Percentiles rank a stretch among this genome's conserved stretches.
Evolutionary conservation across 306 rosid species (phyloP).

Genomic region (Lathyrus aphaca): DNA sequence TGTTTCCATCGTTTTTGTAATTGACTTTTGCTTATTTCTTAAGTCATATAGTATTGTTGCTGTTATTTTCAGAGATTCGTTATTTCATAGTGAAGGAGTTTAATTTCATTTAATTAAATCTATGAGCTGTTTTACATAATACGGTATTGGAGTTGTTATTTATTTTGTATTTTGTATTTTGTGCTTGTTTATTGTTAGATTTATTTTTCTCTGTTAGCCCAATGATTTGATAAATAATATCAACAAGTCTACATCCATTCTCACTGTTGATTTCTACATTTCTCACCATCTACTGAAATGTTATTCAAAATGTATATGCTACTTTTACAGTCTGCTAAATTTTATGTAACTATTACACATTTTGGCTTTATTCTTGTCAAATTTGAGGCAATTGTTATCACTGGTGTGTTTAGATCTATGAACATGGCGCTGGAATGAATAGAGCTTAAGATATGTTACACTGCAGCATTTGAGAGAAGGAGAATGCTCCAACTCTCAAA

Average conservation of each 20-base stretch:
- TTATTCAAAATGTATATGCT: too few relatives aligned
- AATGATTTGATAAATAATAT: too few relatives aligned
- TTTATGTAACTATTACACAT: too few relatives aligned
- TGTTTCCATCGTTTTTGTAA: not conserved
- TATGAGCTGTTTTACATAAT: constrained; percentile 31
- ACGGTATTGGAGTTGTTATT: constrained; percentile 11
- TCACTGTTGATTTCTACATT: not conserved
- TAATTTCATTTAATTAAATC: constrained; percentile 13
- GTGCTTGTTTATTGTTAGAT: constrained; percentile 16
- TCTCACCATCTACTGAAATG: too few relatives aligned
- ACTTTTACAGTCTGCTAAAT: too few relatives aligned
- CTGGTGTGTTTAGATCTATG: too few relatives aligned
- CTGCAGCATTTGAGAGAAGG: too few relatives aligned
- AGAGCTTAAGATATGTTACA: too few relatives aligned
- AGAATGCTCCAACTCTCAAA: too few relatives aligned
- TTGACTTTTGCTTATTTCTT: not conserved
- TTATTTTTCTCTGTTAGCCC: not conserved
- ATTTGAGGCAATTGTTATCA: too few relatives aligned
- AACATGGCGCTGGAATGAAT: too few relatives aligned
- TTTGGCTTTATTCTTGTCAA: too few relatives aligned
- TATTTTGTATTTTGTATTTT: constrained; percentile 2
- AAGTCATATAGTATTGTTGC: not conserved
- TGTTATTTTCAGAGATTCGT: constrained; percentile 23
- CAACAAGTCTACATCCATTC: constrained; percentile 1
- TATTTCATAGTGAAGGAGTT: constrained; percentile 33